A percentile compares a stretch with the other conserved stretches of the same genome.
Conservation (phyloP, 345 rosid species). For the Brassica juncea region DNA sequence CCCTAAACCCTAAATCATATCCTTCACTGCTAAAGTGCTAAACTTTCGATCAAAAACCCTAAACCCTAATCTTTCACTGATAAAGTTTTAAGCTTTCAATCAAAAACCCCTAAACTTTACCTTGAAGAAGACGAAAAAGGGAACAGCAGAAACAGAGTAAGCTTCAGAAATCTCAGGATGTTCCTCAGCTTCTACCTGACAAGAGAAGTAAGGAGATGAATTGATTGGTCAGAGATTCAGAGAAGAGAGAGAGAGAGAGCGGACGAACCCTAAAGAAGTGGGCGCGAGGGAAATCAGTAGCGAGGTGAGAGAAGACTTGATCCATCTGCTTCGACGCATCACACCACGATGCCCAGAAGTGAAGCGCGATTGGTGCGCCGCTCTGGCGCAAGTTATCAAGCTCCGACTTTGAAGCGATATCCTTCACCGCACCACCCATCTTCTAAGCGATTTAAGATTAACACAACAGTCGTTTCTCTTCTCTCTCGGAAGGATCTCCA, state of each 20-base stretch:
- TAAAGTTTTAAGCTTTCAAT: neutral
- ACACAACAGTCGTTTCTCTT: no score
- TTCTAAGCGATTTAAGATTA: neutral
- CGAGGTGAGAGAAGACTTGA: slow-evolving; percentile 86
- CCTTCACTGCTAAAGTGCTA: neutral
- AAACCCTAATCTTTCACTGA: neutral
- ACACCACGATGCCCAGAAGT: slow-evolving; percentile 99
- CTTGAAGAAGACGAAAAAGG: slow-evolving; percentile 87
- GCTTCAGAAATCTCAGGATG: slow-evolving; percentile 89
- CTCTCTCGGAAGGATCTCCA: no score
- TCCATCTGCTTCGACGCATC: slow-evolving; percentile 99
- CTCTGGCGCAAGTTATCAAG: slow-evolving; percentile 60
- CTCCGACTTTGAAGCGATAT: slow-evolving; percentile 73
- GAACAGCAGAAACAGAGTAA: slow-evolving; percentile 84
- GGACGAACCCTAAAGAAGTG: slow-evolving; percentile 73
- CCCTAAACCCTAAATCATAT: neutral
- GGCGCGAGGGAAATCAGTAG: slow-evolving; percentile 82
- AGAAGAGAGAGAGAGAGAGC: no score
- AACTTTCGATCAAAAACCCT: neutral
- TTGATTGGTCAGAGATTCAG: neutral
- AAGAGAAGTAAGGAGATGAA: neutral
- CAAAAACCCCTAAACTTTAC: slow-evolving; percentile 38
- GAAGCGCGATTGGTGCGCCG: slow-evolving; percentile 62
- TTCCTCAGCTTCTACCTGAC: slow-evolving; percentile 96
- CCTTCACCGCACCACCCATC: slow-evolving; percentile 90